These are phyloP conservation scores for Trichothecium sympodiale DNA, from an alignment of 2,329 filamentous ascomycete genomes.

Conservation along the genomic window DNA sequence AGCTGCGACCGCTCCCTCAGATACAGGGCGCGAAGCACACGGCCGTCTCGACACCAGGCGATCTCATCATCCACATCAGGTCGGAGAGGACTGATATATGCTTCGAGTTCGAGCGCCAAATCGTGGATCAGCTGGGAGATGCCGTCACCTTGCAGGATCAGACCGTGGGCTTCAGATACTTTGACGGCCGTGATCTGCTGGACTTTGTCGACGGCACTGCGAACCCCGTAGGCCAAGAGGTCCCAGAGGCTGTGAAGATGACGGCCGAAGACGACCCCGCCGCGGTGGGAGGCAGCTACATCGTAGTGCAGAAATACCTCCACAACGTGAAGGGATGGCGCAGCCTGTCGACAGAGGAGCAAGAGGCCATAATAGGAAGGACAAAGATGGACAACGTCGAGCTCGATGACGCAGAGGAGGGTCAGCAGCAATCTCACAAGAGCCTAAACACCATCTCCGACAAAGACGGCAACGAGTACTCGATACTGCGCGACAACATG, in stretches of 20 bases:
- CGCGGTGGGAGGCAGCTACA: conserved; percentile 38
- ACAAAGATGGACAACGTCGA: conserved; percentile 48
- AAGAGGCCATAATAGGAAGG: conserved; percentile 45
- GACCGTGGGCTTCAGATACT: conserved; percentile 47
- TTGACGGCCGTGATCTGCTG: conserved; percentile 45
- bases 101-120: conserved; percentile 47
- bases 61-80: conserved; percentile 48
- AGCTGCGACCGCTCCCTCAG: conserved; percentile 38
- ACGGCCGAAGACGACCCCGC: conserved; percentile 26
- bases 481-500: conserved; percentile 49
- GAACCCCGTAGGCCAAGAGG: conserved; percentile 37
- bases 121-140: conserved; percentile 36
- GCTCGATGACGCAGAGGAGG: conserved; percentile 35
- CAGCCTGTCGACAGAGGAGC: conserved; percentile 32
- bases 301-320: conserved; percentile 49
- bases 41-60: conserved; percentile 43
- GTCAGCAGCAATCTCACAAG: conserved; percentile 40
- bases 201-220: conserved; percentile 51
- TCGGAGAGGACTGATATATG: conserved; percentile 43
- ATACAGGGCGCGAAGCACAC: conserved; percentile 37
- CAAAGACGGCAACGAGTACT: conserved; percentile 36
- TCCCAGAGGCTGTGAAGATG: conserved; percentile 31
- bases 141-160: conserved; percentile 37
- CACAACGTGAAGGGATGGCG: conserved; percentile 39
- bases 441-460: conserved; percentile 41